phyloP scores from a whole-genome alignment of 129 eudicot genomes.

The sunflower (Helianthus annuus) region DNA sequence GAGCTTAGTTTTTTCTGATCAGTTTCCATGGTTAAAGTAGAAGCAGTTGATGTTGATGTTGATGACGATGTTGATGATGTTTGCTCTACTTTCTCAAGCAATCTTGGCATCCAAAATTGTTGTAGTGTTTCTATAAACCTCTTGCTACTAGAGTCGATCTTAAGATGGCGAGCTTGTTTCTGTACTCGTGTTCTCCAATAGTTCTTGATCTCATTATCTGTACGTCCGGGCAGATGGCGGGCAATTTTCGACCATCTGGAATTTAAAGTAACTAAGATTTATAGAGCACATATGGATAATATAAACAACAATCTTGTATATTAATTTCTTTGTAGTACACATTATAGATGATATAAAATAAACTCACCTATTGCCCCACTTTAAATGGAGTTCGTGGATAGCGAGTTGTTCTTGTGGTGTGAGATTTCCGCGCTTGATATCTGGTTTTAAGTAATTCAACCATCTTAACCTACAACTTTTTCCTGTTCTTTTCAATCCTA shows the following conservation, averaged over 20 bases:
- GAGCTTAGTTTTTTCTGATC: constrained; percentile 28
- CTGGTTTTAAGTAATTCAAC: constrained; percentile 89
- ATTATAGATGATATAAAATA: neutral
- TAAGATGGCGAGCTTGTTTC: constrained; percentile 85
- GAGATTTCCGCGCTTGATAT: constrained; percentile 85
- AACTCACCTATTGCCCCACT: constrained; percentile 86
- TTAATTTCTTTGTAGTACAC: neutral
- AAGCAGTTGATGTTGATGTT: constrained; percentile 32
- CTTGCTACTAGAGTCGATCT: constrained; percentile 79
- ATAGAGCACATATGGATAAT: neutral
- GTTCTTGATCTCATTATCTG: constrained; percentile 89
- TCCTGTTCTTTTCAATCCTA: constrained; percentile 91
- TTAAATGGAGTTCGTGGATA: constrained; percentile 94
- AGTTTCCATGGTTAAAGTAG: constrained; percentile 32
- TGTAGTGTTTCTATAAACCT: constrained; percentile 66
- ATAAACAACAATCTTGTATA: neutral
- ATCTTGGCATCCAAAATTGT: constrained; percentile 76
- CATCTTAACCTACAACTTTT: constrained; percentile 93
- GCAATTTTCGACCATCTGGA: constrained; percentile 91
- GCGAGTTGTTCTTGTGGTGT: constrained; percentile 82
- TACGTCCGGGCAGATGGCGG: constrained; percentile 75
- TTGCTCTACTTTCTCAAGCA: constrained; percentile 73
- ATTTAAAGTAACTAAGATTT: constrained; percentile 1
- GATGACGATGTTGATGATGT: constrained; percentile 44
- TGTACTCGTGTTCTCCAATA: constrained; percentile 97